Evolutionary conservation across 305 asterid species (phyloP).

Genomic region (Ajuga reptans): DNA sequence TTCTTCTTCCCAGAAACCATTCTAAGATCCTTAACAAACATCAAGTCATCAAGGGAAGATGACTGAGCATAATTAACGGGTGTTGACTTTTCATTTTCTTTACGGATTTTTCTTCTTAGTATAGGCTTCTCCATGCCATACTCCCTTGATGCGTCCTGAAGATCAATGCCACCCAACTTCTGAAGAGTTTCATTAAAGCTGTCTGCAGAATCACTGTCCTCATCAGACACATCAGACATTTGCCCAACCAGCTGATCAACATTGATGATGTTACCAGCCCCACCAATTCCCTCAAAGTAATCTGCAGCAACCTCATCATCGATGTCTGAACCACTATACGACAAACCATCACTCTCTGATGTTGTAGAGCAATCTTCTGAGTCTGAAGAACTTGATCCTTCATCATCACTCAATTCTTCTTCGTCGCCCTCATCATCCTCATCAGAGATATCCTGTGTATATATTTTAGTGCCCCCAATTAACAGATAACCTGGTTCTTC

Average conservation of each 20-base stretch:
- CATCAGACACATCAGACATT: slow-evolving; percentile 34
- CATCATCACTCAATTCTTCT: slow-evolving; percentile 40
- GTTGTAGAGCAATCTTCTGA: slow-evolving; percentile 43
- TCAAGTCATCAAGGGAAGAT: slow-evolving; percentile 48
- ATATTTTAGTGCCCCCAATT: slow-evolving; percentile 71
- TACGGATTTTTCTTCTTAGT: slow-evolving; percentile 30
- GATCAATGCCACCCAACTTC: slow-evolving; percentile 67
- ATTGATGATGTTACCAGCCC: slow-evolving; percentile 36
- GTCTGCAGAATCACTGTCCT: slow-evolving; percentile 30
- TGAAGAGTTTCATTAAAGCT: slow-evolving; percentile 41
- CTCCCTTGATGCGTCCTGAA: slow-evolving; percentile 70
- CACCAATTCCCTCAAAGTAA: slow-evolving; percentile 78
- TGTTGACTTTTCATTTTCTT: slow-evolving; percentile 25
- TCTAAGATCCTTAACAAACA: slow-evolving; percentile 65
- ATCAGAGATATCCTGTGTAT: slow-evolving; percentile 56
- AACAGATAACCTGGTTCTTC: slow-evolving; percentile 57
- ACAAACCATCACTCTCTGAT: slow-evolving; percentile 43
- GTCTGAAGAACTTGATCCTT: slow-evolving; percentile 40
- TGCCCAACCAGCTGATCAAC: slow-evolving; percentile 48
- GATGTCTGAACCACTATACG: slow-evolving; percentile 59
- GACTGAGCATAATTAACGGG: slow-evolving; percentile 28
- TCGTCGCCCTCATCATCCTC: slow-evolving; percentile 35
- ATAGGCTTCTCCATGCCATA: slow-evolving; percentile 46
- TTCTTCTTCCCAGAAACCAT: slow-evolving; percentile 65
- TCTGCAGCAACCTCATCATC: slow-evolving; percentile 86